phyloP scores from a whole-genome alignment of 352 stramenopile genomes.

The Globisporangium spiculum region DNA sequence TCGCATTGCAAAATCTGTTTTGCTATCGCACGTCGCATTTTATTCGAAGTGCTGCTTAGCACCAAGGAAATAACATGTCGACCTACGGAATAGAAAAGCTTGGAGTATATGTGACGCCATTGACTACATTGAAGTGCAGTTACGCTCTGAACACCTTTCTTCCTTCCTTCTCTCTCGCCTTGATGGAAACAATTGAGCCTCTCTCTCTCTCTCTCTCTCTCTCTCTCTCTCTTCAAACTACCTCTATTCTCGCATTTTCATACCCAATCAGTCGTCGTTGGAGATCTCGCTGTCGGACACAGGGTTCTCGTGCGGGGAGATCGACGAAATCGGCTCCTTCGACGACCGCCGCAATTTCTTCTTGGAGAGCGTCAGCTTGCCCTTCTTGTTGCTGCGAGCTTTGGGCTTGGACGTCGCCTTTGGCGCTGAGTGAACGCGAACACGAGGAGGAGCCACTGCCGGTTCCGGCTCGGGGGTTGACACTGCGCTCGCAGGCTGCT shows the following conservation, averaged over 20 bases:
- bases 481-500: not conserved
- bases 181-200: not conserved
- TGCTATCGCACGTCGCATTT: too few relatives aligned
- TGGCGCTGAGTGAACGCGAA: not conserved
- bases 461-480: not conserved
- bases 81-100: not conserved
- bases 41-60: too few relatives aligned
- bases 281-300: slow-evolving; percentile 17
- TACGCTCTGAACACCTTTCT: not conserved
- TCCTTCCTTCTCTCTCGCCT: too few relatives aligned
- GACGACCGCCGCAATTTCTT: slow-evolving; percentile 12
- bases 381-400: slow-evolving; percentile 12
- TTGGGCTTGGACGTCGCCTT: slow-evolving; percentile 4
- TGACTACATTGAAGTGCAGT: not conserved
- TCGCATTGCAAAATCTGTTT: too few relatives aligned
- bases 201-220: not conserved
- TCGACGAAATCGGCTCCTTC: slow-evolving; percentile 13
- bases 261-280: not conserved
- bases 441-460: not conserved
- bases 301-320: slow-evolving; percentile 20
- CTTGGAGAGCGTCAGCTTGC: slow-evolving; percentile 10
- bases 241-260: not conserved
- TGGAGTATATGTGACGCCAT: not conserved
- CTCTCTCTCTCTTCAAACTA: not conserved
- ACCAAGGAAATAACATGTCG: too few relatives aligned